Percentiles rank a stretch among this genome's conserved stretches.
Conservation (phyloP, 371 early-diverging fungal genomes). For the Amoeboaphelidium protococcarum region DNA sequence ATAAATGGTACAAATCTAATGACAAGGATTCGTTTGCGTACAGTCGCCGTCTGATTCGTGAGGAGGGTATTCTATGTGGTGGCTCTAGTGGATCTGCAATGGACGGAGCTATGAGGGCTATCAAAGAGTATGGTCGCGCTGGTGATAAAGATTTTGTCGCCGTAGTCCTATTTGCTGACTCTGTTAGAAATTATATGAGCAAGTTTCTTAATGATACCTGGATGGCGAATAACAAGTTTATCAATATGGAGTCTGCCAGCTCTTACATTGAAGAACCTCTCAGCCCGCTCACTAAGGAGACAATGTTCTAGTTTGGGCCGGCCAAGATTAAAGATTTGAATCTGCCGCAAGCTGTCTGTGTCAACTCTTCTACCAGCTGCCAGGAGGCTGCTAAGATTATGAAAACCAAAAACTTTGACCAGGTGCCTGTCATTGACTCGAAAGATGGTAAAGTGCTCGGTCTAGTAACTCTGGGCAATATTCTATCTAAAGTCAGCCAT, state of each 20-base stretch:
- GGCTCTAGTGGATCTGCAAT: slow-evolving; percentile 86
- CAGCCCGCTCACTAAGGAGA: slow-evolving; percentile 24
- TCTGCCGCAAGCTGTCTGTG: slow-evolving; percentile 51
- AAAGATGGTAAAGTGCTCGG: slow-evolving; percentile 41
- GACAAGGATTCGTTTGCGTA: slow-evolving; percentile 80
- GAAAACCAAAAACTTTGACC: slow-evolving; percentile 71
- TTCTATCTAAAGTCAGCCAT: slow-evolving; percentile 49
- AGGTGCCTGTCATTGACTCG: slow-evolving; percentile 60
- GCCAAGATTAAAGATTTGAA: slow-evolving; percentile 53
- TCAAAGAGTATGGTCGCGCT: slow-evolving; percentile 24
- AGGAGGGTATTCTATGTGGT: slow-evolving; percentile 73
- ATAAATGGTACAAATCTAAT: slow-evolving; percentile 75
- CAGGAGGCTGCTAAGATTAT: slow-evolving; percentile 57
- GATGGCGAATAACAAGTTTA: slow-evolving; percentile 55
- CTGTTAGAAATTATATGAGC: slow-evolving; percentile 93
- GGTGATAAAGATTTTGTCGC: slow-evolving; percentile 63
- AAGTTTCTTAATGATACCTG: slow-evolving; percentile 76
- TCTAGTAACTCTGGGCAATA: slow-evolving; percentile 57
- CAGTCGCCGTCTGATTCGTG: slow-evolving; percentile 78
- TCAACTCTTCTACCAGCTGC: slow-evolving; percentile 33
- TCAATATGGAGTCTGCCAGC: slow-evolving; percentile 22
- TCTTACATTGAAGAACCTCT: not conserved
- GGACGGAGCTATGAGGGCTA: slow-evolving; percentile 52
- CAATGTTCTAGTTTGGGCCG: slow-evolving; percentile 32
- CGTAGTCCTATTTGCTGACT: slow-evolving; percentile 81